phyloP scores from a whole-genome alignment of 2,329 filamentous ascomycete genomes.

The Fusarium brevicatenulatum region DNA sequence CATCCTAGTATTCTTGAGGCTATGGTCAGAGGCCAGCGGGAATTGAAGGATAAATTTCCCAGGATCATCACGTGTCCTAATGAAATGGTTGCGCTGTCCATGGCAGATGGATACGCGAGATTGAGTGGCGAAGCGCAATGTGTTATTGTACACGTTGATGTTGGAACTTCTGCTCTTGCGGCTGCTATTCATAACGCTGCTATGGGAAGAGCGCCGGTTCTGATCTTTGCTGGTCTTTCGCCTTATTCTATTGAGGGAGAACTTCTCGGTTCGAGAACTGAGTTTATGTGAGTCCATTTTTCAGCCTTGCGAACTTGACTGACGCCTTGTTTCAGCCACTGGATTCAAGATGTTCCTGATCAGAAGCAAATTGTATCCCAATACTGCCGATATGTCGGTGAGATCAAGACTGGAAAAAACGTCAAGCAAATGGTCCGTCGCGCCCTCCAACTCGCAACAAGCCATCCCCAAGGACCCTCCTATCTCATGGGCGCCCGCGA shows the following conservation, averaged over 20 bases:
- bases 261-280: slow-evolving; percentile 8
- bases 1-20: slow-evolving; percentile 49
- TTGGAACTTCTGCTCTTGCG: slow-evolving; percentile 41
- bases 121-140: slow-evolving; percentile 43
- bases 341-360: slow-evolving; percentile 30
- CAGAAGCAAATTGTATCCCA: slow-evolving; percentile 26
- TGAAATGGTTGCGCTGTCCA: slow-evolving; percentile 44
- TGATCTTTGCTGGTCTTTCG: slow-evolving; percentile 57
- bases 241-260: slow-evolving; percentile 54
- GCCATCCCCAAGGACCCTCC: slow-evolving; percentile 40
- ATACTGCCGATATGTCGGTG: slow-evolving; percentile 18
- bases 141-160: slow-evolving; percentile 46
- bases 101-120: slow-evolving; percentile 39
- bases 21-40: slow-evolving; percentile 40
- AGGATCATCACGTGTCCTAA: slow-evolving; percentile 46
- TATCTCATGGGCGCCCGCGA: slow-evolving; percentile 45
- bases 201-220: slow-evolving; percentile 45
- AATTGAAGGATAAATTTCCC: slow-evolving; percentile 15
- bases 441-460: slow-evolving; percentile 38
- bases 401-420: slow-evolving; percentile 19
- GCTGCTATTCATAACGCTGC: slow-evolving; percentile 45
- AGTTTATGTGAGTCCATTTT: slow-evolving; percentile 5
- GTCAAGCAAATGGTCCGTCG: slow-evolving; percentile 17
- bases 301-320: rapidly evolving
- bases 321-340: background rate